These are phyloP conservation scores for Pythium scleroteichum DNA, from an alignment of 352 stramenopile species.

Conservation along the genomic window DNA sequence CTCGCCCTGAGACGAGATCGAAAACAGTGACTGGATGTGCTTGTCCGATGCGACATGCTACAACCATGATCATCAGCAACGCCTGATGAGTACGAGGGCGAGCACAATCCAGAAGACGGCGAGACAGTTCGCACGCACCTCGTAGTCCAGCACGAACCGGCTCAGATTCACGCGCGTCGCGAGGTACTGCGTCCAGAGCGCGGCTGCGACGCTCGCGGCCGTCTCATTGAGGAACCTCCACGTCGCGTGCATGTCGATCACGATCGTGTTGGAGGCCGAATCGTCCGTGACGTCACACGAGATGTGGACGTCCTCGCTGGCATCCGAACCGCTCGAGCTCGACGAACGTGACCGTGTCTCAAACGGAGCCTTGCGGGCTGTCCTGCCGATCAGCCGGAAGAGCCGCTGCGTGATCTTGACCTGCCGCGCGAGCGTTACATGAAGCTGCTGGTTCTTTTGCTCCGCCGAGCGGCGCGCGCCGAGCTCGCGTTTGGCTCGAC, in stretches of 20 bases:
- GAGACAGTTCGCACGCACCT: no score
- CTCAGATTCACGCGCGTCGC: neutral
- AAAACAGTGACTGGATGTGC: neutral
- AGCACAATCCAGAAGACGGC: no score
- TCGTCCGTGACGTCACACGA: no score
- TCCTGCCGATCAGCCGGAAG: neutral
- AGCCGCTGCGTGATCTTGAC: neutral
- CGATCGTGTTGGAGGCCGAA: no score
- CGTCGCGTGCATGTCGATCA: neutral
- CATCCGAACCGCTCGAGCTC: no score
- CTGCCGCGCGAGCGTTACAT: neutral
- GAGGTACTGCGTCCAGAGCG: neutral
- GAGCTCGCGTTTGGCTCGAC: neutral
- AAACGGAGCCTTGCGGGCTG: no score
- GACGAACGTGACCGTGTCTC: no score
- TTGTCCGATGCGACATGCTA: no score
- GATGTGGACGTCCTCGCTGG: no score
- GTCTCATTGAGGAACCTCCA: neutral
- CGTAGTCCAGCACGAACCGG: neutral
- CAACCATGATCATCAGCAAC: no score
- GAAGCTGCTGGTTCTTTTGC: conserved; percentile 1
- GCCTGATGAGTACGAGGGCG: no score
- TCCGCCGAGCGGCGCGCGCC: neutral
- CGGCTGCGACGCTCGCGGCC: neutral
- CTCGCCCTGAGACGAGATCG: neutral